Base-by-base conservation (phyloP, 2,329 filamentous ascomycete genomes). In the Hymenoscyphus albidus region DNA sequence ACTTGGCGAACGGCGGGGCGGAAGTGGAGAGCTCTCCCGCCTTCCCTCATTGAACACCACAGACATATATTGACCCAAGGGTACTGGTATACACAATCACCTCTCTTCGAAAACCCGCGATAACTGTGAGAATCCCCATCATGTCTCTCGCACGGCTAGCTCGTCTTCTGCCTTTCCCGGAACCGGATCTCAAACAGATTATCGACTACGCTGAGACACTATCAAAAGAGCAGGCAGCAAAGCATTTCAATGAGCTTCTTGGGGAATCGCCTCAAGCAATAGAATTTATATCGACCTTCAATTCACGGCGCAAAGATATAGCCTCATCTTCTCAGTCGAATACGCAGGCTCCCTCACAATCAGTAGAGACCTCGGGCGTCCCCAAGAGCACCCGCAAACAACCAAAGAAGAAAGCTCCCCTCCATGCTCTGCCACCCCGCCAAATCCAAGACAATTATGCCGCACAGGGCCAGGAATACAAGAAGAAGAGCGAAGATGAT, bases 171-270 rank as follows among this genome's bases (percentile, higher is more conserved):
- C 92, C 93, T 7, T 82, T 98, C 12, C 93, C 96, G 42, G 88
- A 96, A 42, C 88, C 91, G 13, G 93, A 94, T 51, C 81, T 98
- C 39, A 86, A 88, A 73, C 92, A 98, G 74, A 85, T 97, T 55
- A 82, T 98, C 69, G 87, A 91, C 58, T 97, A 97, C 76, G 88
- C 91, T 2, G 81, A 86, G 42, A 89, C 88, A 0, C 83, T 98
- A 9, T 87, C 92, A 22, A 93, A 90, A 74, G 79, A 87, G 61
- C 90, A 89, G 68, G 91, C 92, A 14, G 92, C 87, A 60, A 88
- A 93, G 54, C 92, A 98, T 77, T 89, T 99, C 67, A 90, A 88
- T 76, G 92, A 95, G 74, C 81, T 99, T 62, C 84, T 99, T 0
- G 95, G 94, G 59, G 92, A 96, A 76, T 93, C 91, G 6, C 86